Evolutionary conservation across 2,329 filamentous ascomycete species (phyloP), one percentile per base, ranked within the genome.

Genomic region (Pseudogymnoascus sp.): DNA sequence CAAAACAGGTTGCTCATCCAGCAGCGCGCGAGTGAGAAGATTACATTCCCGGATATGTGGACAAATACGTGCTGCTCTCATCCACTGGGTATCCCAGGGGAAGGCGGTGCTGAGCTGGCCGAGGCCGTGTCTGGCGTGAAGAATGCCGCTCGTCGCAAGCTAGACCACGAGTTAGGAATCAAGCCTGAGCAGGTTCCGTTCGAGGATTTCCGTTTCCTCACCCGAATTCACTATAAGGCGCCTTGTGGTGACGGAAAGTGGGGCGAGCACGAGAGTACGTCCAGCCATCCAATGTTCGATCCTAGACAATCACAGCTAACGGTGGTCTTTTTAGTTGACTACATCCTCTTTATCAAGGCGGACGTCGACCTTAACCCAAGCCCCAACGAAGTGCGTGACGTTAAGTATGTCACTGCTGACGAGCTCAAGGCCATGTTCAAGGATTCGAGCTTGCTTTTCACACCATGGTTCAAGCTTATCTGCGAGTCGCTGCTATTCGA

Each of bases 61-160:
- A 99, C 94, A 65, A 99, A 99, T 77, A 99, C 94, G 30, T 99
- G 94, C 82, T 99, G 94, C 80, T 99, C 94, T 37, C 94, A 99
- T 75, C 94, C 94, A 4, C 82, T 99, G 63, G 89, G 90, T 60
- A 88, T 96, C 66, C 89, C 94, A 7, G 87, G 88, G 65, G 94
- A 99, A 82, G 95, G 90, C 23, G 94, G 94, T 64, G 82, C 85
- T 30, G 88, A 87, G 66, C 79, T 99, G 41, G 81, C 86, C 57
- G 88, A 90, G 65, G 88, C 92, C 4, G 79, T 97, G 61, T 79
- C 83, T 67, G 94, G 94, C 26, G 94, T 92, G 66, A 95, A 95
- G 79, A 85, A 88, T 62, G 94, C 94, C 39, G 94, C 94, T 15
- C 88, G 92, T 76, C 84, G 94, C 67, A 99, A 99, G 76, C 81